Percentiles rank a stretch among this genome's conserved stretches.
phyloP scores from a whole-genome alignment of 345 rosid genomes.

The Salix exigua region DNA sequence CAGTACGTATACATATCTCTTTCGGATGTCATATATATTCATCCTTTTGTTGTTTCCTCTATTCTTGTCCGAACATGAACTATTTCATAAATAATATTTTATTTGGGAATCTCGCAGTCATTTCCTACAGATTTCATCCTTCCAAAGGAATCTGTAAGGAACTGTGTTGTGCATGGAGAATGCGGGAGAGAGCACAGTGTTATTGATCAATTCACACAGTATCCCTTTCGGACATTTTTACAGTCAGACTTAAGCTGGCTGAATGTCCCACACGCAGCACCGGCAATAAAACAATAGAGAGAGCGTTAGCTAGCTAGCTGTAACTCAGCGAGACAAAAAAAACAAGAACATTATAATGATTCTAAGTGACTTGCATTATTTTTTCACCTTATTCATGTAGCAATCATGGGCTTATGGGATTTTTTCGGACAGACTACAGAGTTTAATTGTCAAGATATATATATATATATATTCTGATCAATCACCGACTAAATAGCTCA shows the following conservation, averaged over 20 bases:
- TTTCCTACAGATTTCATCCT: background rate
- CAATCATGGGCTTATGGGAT: background rate
- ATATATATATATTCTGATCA: no score
- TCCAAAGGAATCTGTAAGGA: slow-evolving; percentile 12
- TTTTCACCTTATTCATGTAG: slow-evolving; percentile 15
- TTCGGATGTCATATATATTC: background rate
- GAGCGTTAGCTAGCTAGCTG: slow-evolving; percentile 18
- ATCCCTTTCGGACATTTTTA: background rate
- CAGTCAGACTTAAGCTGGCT: slow-evolving; percentile 9
- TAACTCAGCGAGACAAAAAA: slow-evolving; percentile 11
- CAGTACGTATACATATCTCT: background rate
- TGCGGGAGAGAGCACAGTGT: background rate
- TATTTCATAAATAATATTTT: background rate
- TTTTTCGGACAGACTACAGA: background rate
- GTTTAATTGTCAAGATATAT: no score
- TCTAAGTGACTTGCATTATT: slow-evolving; percentile 9
- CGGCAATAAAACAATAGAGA: slow-evolving; percentile 10
- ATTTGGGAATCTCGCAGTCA: background rate
- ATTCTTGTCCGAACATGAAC: background rate
- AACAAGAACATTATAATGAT: slow-evolving; percentile 11
- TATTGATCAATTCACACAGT: background rate
- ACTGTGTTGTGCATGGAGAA: slow-evolving; percentile 7
- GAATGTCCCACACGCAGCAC: slow-evolving; percentile 30
- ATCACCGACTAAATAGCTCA: background rate
- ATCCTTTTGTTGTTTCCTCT: slow-evolving; percentile 5